Evolutionary conservation across 2,329 filamentous ascomycete genomes (phyloP).

Genomic region (Ophiostoma ips): DNA sequence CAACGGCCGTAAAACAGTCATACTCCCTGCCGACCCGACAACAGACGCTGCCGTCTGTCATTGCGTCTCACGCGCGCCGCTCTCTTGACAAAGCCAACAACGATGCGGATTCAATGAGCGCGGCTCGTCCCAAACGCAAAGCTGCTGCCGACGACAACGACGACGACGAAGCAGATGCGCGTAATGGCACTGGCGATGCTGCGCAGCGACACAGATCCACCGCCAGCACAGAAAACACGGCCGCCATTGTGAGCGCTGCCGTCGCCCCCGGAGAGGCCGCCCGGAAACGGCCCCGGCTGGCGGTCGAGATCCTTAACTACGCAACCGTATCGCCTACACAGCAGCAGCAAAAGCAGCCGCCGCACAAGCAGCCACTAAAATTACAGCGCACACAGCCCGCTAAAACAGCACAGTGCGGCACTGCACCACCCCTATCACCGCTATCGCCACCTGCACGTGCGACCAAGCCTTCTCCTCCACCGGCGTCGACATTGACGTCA

Average conservation of each 20-base stretch:
- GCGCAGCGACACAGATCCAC: too few relatives aligned
- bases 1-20: neutral
- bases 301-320: slow-evolving; percentile 33
- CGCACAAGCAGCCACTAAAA: neutral
- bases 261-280: slow-evolving; percentile 18
- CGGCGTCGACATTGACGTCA: slow-evolving; percentile 16
- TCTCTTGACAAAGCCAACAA: slow-evolving; percentile 12
- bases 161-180: neutral
- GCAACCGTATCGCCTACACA: neutral
- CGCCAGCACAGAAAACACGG: too few relatives aligned
- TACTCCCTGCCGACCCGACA: slow-evolving; percentile 1
- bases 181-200: neutral
- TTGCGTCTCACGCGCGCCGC: slow-evolving; percentile 9
- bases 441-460: neutral
- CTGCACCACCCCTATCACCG: neutral
- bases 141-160: slow-evolving; percentile 1
- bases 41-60: slow-evolving; percentile 6
- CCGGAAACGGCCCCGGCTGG: slow-evolving; percentile 36
- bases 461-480: neutral
- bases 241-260: neutral
- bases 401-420: neutral
- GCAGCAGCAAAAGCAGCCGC: neutral
- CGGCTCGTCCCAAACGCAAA: slow-evolving; percentile 12
- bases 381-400: neutral
- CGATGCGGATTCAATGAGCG: slow-evolving; percentile 8